A percentile compares a stretch with the other conserved stretches of the same genome.
phyloP scores from a whole-genome alignment of 805 yeast genomes.

The Tetrapisispora arboricola region DNA sequence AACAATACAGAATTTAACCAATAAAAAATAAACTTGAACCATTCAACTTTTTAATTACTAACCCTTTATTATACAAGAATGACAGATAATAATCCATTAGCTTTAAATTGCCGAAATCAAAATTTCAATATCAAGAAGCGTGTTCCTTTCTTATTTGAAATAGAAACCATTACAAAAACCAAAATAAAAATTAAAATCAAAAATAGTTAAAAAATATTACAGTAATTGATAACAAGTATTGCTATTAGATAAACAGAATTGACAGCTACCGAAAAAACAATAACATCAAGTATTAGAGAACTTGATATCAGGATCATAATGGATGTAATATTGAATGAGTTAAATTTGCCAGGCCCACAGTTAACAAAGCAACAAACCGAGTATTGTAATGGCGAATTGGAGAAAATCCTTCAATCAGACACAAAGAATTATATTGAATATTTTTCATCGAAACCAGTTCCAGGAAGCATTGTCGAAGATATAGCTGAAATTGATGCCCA shows the following conservation, averaged over 20 bases:
- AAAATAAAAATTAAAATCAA: not conserved
- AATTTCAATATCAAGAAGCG: not conserved
- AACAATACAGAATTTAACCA: slow-evolving; percentile 16
- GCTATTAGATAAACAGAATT: too few relatives aligned
- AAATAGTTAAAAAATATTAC: too few relatives aligned
- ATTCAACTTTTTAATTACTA: too few relatives aligned
- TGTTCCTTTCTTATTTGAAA: not conserved
- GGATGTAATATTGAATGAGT: slow-evolving; percentile 30
- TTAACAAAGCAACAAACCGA: slow-evolving; percentile 21
- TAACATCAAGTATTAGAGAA: not conserved
- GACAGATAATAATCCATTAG: too few relatives aligned
- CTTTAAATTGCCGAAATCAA: not conserved
- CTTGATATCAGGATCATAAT: slow-evolving; percentile 2
- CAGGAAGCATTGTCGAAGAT: slow-evolving; percentile 43
- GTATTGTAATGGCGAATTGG: slow-evolving; percentile 28
- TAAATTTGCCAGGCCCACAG: slow-evolving; percentile 21
- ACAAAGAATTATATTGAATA: slow-evolving; percentile 36
- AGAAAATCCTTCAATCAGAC: slow-evolving; percentile 37
- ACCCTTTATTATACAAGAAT: too few relatives aligned
- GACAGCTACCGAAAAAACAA: too few relatives aligned
- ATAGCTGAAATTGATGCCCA: slow-evolving; percentile 61
- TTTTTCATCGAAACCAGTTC: slow-evolving; percentile 32
- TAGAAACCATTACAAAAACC: not conserved
- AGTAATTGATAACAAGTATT: too few relatives aligned
- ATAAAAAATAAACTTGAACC: not conserved